Percentiles rank a stretch among this genome's conserved stretches.
These are phyloP conservation scores for Metschnikowia lochheadii DNA, from an alignment of 805 yeast genomes.

Conservation along the genomic window DNA sequence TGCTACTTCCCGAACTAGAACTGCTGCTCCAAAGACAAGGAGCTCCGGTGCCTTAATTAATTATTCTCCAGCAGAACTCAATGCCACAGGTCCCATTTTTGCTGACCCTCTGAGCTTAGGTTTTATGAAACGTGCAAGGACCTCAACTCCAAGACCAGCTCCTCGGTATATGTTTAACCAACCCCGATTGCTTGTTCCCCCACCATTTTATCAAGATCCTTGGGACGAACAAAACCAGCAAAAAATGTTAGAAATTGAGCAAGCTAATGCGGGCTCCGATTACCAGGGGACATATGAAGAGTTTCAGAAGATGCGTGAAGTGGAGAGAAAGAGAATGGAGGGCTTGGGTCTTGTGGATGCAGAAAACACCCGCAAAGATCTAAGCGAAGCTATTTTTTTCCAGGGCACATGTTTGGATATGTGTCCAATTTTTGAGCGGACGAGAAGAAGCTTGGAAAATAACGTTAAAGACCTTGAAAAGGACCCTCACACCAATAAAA, in stretches of 20 bases:
- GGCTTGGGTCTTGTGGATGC: constrained; percentile 77
- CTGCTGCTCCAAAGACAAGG: not conserved
- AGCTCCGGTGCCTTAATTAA: not conserved
- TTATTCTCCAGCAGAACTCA: constrained; percentile 6
- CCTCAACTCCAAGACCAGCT: constrained; percentile 21
- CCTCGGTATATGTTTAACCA: constrained; percentile 37
- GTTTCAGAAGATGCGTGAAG: constrained; percentile 66
- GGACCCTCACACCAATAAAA: constrained; percentile 50
- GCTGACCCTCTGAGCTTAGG: constrained; percentile 30
- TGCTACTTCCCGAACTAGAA: not conserved
- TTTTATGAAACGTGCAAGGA: constrained; percentile 16
- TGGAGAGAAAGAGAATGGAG: constrained; percentile 78
- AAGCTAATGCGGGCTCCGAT: constrained; percentile 44
- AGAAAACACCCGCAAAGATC: constrained; percentile 73
- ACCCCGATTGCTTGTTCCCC: constrained; percentile 32
- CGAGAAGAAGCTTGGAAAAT: constrained; percentile 80
- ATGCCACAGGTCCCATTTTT: constrained; percentile 28
- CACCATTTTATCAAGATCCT: constrained; percentile 33
- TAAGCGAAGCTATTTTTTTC: constrained; percentile 85
- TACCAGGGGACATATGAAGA: constrained; percentile 71
- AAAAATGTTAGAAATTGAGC: constrained; percentile 52
- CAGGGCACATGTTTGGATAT: constrained; percentile 86
- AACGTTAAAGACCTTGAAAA: constrained; percentile 78
- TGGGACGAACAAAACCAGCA: constrained; percentile 81
- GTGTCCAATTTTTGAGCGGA: constrained; percentile 94